Evolutionary conservation across 2,329 filamentous ascomycete species (phyloP).

Genomic region (Epichloe brachyelytri): DNA sequence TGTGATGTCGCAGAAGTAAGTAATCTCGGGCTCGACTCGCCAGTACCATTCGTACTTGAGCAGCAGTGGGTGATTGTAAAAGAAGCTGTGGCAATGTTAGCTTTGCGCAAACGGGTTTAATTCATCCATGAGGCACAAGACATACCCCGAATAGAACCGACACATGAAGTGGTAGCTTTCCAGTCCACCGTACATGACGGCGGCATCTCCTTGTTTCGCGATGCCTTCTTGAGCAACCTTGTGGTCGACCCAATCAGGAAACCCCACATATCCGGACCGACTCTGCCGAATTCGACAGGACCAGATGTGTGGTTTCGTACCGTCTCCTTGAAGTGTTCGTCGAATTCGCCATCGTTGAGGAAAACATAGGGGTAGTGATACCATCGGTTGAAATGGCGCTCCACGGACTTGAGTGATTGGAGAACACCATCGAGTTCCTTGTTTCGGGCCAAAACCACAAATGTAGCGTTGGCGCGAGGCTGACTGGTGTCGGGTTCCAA

Average conservation of each 20-base stretch:
- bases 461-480: slow-evolving; percentile 83
- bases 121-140: slow-evolving; percentile 5
- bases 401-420: slow-evolving; percentile 93
- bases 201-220: slow-evolving; percentile 87
- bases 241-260: slow-evolving; percentile 88
- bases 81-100: slow-evolving; percentile 47
- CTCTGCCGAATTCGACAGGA: slow-evolving; percentile 84
- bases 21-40: slow-evolving; percentile 97
- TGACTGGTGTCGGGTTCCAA: slow-evolving; percentile 64
- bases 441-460: slow-evolving; percentile 90
- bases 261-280: slow-evolving; percentile 86
- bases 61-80: slow-evolving; percentile 92
- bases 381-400: slow-evolving; percentile 98
- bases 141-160: slow-evolving; percentile 92
- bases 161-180: slow-evolving; percentile 99
- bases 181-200: slow-evolving; percentile 98
- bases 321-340: slow-evolving; percentile 80
- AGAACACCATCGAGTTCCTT: slow-evolving; percentile 94
- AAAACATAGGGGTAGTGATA: slow-evolving; percentile 98
- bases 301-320: slow-evolving; percentile 83
- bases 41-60: slow-evolving; percentile 99
- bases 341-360: slow-evolving; percentile 94
- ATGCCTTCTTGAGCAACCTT: slow-evolving; percentile 94
- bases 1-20: slow-evolving; percentile 99
- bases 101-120: background rate